Evolutionary conservation across 495 filamentous ascomycete genomes (phyloP).

Genomic region (Talaromyces wortmannii): DNA sequence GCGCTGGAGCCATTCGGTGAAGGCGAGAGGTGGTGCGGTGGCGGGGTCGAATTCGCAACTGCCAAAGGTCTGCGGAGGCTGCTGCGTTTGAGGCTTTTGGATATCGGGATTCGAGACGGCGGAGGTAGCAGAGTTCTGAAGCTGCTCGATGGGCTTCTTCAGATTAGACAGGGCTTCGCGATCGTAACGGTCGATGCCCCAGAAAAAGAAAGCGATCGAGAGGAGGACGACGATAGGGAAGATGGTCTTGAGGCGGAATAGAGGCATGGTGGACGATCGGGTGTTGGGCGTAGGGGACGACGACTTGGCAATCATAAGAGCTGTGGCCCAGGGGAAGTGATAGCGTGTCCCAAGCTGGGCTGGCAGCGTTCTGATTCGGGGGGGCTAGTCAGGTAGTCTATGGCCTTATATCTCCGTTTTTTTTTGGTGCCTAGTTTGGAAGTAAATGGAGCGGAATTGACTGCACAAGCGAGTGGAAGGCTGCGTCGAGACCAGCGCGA

Average conservation of each 20-base stretch:
- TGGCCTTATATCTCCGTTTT: background rate
- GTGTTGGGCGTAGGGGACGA: slow-evolving; percentile 11
- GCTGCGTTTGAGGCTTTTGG: background rate
- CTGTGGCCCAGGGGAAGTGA: slow-evolving; percentile 6
- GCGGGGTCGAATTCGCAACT: slow-evolving; percentile 31
- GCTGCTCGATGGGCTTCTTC: slow-evolving; percentile 30
- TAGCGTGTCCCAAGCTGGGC: background rate
- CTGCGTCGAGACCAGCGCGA: slow-evolving; percentile 31
- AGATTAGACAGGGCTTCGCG: slow-evolving; percentile 33
- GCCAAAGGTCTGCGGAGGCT: slow-evolving; percentile 11
- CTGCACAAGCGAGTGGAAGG: slow-evolving; percentile 19
- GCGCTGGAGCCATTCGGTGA: slow-evolving; percentile 38
- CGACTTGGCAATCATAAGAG: slow-evolving; percentile 9
- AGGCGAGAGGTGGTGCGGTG: slow-evolving; percentile 29
- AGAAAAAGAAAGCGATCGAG: slow-evolving; percentile 41
- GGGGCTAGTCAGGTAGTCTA: background rate
- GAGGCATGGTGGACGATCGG: slow-evolving; percentile 31
- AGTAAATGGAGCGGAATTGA: background rate
- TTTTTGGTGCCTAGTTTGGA: background rate
- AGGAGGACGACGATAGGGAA: slow-evolving; percentile 37
- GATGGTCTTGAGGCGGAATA: slow-evolving; percentile 36
- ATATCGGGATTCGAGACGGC: background rate
- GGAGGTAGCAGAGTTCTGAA: slow-evolving; percentile 3
- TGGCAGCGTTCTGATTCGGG: too few relatives aligned
- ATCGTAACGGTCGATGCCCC: slow-evolving; percentile 37